These are phyloP conservation scores for Microascus cirrosus DNA, from an alignment of 2,329 filamentous ascomycete genomes.

Conservation along the genomic window DNA sequence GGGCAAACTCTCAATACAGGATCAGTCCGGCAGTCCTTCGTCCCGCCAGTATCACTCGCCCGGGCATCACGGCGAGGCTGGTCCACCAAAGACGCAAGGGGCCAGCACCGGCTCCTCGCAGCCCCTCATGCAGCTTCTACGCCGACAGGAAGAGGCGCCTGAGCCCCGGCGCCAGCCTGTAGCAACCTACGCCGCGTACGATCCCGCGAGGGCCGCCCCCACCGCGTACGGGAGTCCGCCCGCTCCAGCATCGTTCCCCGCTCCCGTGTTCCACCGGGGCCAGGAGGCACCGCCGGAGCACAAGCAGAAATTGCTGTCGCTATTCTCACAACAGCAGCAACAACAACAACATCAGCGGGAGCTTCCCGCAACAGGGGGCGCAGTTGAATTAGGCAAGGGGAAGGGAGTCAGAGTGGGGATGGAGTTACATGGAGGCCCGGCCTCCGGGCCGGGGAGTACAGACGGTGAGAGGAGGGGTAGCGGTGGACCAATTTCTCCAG, in stretches of 20 bases:
- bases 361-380: constrained; percentile 11
- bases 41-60: neutral
- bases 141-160: constrained; percentile 9
- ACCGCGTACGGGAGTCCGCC: constrained; percentile 14
- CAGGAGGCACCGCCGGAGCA: constrained; percentile 27
- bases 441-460: constrained; percentile 29
- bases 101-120: constrained; percentile 3
- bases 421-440: constrained; percentile 28
- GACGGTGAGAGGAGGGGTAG: constrained; percentile 22
- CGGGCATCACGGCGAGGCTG: neutral
- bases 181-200: neutral
- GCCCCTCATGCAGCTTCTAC: constrained; percentile 3
- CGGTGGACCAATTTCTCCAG: constrained; percentile 48
- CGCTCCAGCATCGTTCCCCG: constrained; percentile 15
- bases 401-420: constrained; percentile 8
- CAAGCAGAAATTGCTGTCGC: constrained; percentile 40
- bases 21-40: neutral
- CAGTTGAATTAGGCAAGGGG: constrained; percentile 10
- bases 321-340: constrained; percentile 36
- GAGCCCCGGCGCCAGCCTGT: constrained; percentile 7
- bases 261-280: constrained; percentile 16
- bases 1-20: constrained; percentile 6
- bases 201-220: neutral
- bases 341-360: constrained; percentile 1
- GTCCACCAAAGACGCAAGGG: neutral